phyloP scores from a whole-genome alignment of 2,329 filamentous ascomycete species.

The Fusarium sp. region DNA sequence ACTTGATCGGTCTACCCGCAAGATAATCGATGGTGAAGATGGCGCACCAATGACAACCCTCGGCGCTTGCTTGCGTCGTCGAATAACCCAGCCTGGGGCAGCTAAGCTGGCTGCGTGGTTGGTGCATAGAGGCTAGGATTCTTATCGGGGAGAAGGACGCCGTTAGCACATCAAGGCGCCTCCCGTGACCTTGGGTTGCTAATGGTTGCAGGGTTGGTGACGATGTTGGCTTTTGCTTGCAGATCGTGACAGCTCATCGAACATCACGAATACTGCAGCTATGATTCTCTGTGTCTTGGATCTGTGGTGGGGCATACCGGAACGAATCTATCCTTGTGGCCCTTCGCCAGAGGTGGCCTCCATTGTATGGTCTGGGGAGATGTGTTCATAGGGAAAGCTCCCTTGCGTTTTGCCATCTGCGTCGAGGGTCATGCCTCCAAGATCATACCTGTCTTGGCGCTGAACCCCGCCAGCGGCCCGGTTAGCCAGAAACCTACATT shows the following conservation, averaged over 20 bases:
- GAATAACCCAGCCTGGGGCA: slow-evolving; percentile 34
- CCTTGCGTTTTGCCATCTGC: slow-evolving; percentile 36
- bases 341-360: slow-evolving; percentile 28
- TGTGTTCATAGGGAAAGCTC: slow-evolving; percentile 18
- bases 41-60: slow-evolving; percentile 40
- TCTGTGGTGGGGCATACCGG: slow-evolving; percentile 23
- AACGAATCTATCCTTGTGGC: slow-evolving; percentile 11
- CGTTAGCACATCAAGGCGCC: slow-evolving; percentile 19
- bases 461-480: slow-evolving; percentile 44
- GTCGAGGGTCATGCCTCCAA: slow-evolving; percentile 41
- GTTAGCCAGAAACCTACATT: slow-evolving; percentile 32
- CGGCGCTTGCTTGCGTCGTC: slow-evolving; percentile 27
- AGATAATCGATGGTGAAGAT: slow-evolving; percentile 16
- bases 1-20: slow-evolving; percentile 22
- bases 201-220: slow-evolving; percentile 23
- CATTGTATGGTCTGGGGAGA: slow-evolving; percentile 22
- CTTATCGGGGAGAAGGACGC: slow-evolving; percentile 31
- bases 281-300: slow-evolving; percentile 29
- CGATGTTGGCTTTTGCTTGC: slow-evolving; percentile 25
- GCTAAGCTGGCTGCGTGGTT: slow-evolving; percentile 39
- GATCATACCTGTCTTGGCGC: slow-evolving; percentile 23
- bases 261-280: slow-evolving; percentile 40
- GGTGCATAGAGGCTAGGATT: slow-evolving; percentile 21
- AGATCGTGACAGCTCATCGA: slow-evolving; percentile 45
- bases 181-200: slow-evolving; percentile 34